Evolutionary conservation across 176 grass and related monocot species (phyloP), one percentile per base, ranked within the genome.

Genomic region (Rhynchospora pubera): DNA sequence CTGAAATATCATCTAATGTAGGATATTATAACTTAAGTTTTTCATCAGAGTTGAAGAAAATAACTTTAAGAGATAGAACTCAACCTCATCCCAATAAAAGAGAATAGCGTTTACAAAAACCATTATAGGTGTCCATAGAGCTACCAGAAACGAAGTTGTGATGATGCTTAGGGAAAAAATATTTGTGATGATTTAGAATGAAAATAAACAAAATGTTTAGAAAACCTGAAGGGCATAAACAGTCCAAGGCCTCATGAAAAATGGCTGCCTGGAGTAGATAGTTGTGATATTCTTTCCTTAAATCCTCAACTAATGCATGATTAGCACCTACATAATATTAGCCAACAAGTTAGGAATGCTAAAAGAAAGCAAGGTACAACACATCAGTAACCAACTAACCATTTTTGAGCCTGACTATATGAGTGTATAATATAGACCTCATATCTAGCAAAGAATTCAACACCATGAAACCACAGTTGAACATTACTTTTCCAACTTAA

Each of bases 201-300:
- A 79, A 12, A 57, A 44, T 46, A 66, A 58, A 63, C 47, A 15
- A 87, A 77, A 19, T 14, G 2, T 52, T 26, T 43, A 43, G 57
- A 57, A 64, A 76, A 98, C 90, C 90, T 89, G 32, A 71, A 77
- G 62, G 58, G 53, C 69, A 62, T 83, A 94, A 94, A 87, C 90
- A 94, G 3, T 80, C 74, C 28, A 88, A 77, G 6, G 90, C 92
- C 85, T 90, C 92, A 1, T 78, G 13, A 91, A 90, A 94, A 83
- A 98, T 94, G 55, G 89, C 85, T 13, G 92, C 95, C 75, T 91
- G 90, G 66, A 98, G 79, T 90, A 94, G 88, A 81, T 88, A 89
- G 9, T 79, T 91, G 65, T 83, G 84, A 72, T 93, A 84, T 84
- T 98, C 92, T 79, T 89, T 89, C 21, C 82, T 94, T 68, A 98